Base-by-base conservation (phyloP, 192 early-diverging fungal genomes). In the Linnemannia zychae region DNA sequence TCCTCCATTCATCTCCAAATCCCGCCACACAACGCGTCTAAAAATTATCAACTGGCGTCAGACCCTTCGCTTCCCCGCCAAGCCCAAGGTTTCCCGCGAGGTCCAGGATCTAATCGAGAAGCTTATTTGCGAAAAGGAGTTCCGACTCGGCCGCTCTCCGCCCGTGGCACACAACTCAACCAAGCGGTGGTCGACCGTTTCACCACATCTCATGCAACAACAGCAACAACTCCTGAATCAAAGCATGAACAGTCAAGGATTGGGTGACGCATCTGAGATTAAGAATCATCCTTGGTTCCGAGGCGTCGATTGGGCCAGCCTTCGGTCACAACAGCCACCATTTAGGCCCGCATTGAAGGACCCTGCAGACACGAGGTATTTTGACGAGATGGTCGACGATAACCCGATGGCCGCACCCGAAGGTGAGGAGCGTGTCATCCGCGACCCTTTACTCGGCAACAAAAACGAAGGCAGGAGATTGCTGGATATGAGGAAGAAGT, bases 311-410 rank as follows among this genome's bases (percentile, higher is more conserved):
- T 98, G 97, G 97, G 90, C 91, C 33, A 89, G 74, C 12, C 75
- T 98, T 9, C 66, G 90, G 36, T 88, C 83, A 0, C 86, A 90
- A 60, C 87, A 89, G n/a, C 95, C 97, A 2, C 90, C 92, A 2
- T 99, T 99, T 89, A 91, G 94, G 36, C 98, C 98, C 0, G 92
- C 95, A 49, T 85, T 93, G 7, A 93, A 91, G 24, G 88, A 91
- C 73, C 87, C 89, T 1, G 96, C 97, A 66, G 98, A 99, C 76
- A 99, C 98, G 0, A 92, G 95, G 37, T 99, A 99, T 80, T 99
- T 99, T 93, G 98, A 99, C 52, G 82, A 84, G 49, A 81, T 88
- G 76, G 81, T 82, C 46, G 85, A 84, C 73, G 86, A 87, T 57
- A 88, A 82, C 76, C 88, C 87, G 7, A 83, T 89, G 72, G 84